Evolutionary conservation across 129 eudicot genomes (phyloP), one percentile per base, ranked within the genome.

Genomic region (Oenanthe sinensis): DNA sequence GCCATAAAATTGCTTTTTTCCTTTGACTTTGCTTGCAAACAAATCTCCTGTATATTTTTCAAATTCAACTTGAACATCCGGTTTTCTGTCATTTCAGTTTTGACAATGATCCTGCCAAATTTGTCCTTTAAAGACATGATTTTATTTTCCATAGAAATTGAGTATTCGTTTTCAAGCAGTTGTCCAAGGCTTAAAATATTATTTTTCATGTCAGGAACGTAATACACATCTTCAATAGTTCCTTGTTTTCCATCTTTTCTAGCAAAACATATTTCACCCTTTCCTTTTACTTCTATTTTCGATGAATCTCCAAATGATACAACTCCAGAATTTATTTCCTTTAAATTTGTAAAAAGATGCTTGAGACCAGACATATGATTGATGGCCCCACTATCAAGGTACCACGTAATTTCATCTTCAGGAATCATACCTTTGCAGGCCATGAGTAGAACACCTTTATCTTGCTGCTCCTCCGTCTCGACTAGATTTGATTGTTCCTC

Each of bases 341-440:
- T 24, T 8, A 40, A 17, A 24, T 72, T 2, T 1, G 44, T 6
- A 72, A 36, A 72, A 8, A 33, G 2, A 10, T 40, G 48, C n/a
- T 72, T 72, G 49, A 20, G 43, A 0, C 76, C 76, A 39, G 44
- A 72, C 76, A 72, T 72, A 45, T 72, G 76, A 22, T 72, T 72
- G n/a, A 54, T 71, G 3, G 36, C 36, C 36, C 36, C 36, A 33
- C 36, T 33, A 33, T 33, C 36, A 33, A 33, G 36, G 36, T 33
- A 42, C 75, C 75, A 71, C 3, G 20, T 33, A 6, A 9, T 71
- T 13, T 71, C 40, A n/a, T 15, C 6, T 30, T n/a, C 40, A 9
- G 17, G 22, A 71, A 15, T n/a, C 4, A 4, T 26, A 11, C 37
- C 28, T 36, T 71, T 20, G 20, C 9, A 3, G 5, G 47, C 39